Conservation (phyloP, 331 rosid species). For the Cydonia oblonga region DNA sequence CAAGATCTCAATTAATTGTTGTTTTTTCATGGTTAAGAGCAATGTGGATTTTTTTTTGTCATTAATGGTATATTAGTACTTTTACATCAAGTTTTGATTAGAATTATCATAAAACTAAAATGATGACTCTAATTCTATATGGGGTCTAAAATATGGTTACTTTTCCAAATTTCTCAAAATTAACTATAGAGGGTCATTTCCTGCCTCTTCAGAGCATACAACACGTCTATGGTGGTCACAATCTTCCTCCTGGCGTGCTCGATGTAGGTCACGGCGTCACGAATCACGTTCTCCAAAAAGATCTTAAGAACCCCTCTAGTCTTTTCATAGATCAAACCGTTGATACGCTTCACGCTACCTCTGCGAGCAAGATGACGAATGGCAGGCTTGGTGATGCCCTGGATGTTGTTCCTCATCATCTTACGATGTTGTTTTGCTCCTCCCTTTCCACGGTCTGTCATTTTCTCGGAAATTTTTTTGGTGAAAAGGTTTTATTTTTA, state of each 20-base stretch:
- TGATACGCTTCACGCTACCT: constrained; percentile 18
- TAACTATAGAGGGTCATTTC: not conserved
- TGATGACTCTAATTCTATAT: too few relatives aligned
- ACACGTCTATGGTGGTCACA: not conserved
- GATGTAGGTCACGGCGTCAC: not conserved
- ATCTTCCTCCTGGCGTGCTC: not conserved
- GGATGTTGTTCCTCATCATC: constrained; percentile 46
- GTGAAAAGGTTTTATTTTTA: too few relatives aligned
- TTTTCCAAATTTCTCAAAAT: too few relatives aligned
- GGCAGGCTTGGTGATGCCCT: constrained; percentile 9
- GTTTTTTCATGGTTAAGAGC: too few relatives aligned
- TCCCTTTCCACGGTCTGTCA: constrained; percentile 57
- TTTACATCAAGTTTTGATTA: too few relatives aligned
- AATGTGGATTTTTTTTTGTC: too few relatives aligned
- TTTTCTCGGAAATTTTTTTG: not conserved
- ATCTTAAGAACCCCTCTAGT: constrained; percentile 51
- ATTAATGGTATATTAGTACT: too few relatives aligned
- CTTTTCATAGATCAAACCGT: constrained; percentile 46
- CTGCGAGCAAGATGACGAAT: not conserved
- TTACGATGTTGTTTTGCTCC: constrained; percentile 50
- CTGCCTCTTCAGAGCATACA: not conserved
- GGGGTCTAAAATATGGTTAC: too few relatives aligned
- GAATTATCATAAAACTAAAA: too few relatives aligned
- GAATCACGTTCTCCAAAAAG: not conserved
- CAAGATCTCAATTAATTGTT: too few relatives aligned